Evolutionary conservation across 805 yeast species (phyloP), one percentile per base, ranked within the genome.

Genomic region (Pichia membranifaciens): DNA sequence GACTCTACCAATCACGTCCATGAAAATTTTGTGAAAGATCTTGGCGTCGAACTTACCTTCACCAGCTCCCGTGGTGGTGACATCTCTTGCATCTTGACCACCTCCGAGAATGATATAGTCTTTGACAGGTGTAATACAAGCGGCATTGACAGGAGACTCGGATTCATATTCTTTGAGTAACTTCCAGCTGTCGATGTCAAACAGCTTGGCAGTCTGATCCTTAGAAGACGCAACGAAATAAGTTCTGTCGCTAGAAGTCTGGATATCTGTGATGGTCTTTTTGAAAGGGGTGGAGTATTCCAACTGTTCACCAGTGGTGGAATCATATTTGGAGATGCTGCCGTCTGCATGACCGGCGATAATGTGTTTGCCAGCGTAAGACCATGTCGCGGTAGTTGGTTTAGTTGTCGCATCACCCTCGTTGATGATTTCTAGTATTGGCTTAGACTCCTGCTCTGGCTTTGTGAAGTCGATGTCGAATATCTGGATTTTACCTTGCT

Each of bases 21-120:
- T 84, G 67, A 90, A 93, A 43, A 93, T 79, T 72, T 91, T 93
- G 71, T 93, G 98, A 71, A 82, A 88, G 67, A 93, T 87, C 71
- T 96, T 81, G 33, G 97, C 93, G 73, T 93, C 98, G 67, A 93
- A 93, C 64, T 87, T 87, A 73, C 99, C 99, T 68, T 91, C 96
- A 42, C 84, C 75, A 47, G 89, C 81, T 38, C 93, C 79, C 23
- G 98, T 89, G n/a, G 98, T 93, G 38, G 99, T 93, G 63, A 93
- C 99, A 67, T 90, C 95, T 69, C 89, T 82, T 36, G 99, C 98
- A 60, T 89, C 98, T 74, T 93, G 98, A 81, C 99, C 99, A 72
- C 99, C 99, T 45, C 98, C 99, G 52, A 93, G 75, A 43, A 93
- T 83, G 52, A 93, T 85, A 64, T 83, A 91, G 63, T 93, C 91